Base-by-base conservation (phyloP, 768 basidiomycete genomes). In the Suillus brevipes region DNA sequence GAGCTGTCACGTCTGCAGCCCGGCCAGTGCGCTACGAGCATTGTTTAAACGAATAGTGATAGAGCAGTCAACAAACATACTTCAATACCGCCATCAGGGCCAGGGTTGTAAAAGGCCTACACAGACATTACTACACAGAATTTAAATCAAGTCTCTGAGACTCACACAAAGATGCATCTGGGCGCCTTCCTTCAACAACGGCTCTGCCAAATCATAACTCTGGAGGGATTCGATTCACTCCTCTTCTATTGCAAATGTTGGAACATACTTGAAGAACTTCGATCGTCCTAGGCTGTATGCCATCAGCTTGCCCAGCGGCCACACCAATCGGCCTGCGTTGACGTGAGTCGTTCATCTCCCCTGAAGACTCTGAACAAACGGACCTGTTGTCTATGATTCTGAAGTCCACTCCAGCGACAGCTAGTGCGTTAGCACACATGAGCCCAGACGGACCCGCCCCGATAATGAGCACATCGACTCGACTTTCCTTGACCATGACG, bases 201-300 rank as follows among this genome's bases (percentile, higher is more conserved):
- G 81, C 20, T 91, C 87, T 0, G 84, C 89, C 7, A 93, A 81
- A 7, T 91, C 91, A 75, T 93, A 92, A 66, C 90, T 93, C 90
- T 92, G 60, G 14, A 10, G 34, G 4, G 20, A n/a, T 45, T 62
- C 8, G 2, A 64, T 10, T 4, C 14, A 20, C 8, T n/a, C 6
- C 59, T 14, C 4, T 49, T 12, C 16, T 25, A 20, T 8, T 6
- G 25, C 9, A 8, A 8, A 31, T 16, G 10, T 20, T 66, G 16
- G 36, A 16, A 66, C 73, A 34, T 40, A 79, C 83, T 78, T 86
- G 84, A 36, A 86, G 67, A 6, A 87, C 82, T 68, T 86, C 85
- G 59, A 84, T 79, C 2, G 85, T 85, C 34, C 85, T 80, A 2
- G 85, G 83, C 61, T 85, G 83, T 57, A 85, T 84, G 40, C 85